A percentile compares a stretch with the other conserved stretches of the same genome.
Evolutionary conservation across 345 rosid genomes (phyloP).

Genomic region (Fremontodendron californicum): DNA sequence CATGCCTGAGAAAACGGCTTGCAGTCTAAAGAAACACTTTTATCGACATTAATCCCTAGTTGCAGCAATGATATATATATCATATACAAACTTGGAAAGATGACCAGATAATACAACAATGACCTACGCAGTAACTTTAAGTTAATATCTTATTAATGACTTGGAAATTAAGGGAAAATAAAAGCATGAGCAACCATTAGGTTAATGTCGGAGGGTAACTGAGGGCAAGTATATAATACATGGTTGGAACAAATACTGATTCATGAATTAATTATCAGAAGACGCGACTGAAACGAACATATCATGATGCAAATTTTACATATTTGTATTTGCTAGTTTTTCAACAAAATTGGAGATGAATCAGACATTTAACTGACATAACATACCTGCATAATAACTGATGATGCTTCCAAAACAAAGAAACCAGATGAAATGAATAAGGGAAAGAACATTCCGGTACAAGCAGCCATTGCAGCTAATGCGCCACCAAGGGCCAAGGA

Average conservation of each 20-base stretch:
- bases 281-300: neutral
- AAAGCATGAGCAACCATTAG: neutral
- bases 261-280: neutral
- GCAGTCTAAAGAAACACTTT: neutral
- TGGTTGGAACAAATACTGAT: neutral
- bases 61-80: neutral
- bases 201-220: neutral
- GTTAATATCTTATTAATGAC: neutral
- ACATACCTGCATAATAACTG: conserved; percentile 64
- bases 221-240: neutral
- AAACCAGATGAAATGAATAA: conserved; percentile 76
- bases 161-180: neutral
- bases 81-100: neutral
- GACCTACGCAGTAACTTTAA: neutral
- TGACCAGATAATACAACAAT: neutral
- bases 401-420: conserved; percentile 58
- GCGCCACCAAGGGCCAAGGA: conserved; percentile 90
- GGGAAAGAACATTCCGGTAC: conserved; percentile 92
- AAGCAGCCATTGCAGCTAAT: conserved; percentile 94
- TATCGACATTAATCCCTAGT: neutral
- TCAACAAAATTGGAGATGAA: neutral
- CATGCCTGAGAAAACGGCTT: neutral
- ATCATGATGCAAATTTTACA: neutral
- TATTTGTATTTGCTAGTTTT: neutral
- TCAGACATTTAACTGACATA: neutral